These are phyloP conservation scores for Penicillium lagena DNA, from an alignment of 495 filamentous ascomycete genomes.

Conservation along the genomic window DNA sequence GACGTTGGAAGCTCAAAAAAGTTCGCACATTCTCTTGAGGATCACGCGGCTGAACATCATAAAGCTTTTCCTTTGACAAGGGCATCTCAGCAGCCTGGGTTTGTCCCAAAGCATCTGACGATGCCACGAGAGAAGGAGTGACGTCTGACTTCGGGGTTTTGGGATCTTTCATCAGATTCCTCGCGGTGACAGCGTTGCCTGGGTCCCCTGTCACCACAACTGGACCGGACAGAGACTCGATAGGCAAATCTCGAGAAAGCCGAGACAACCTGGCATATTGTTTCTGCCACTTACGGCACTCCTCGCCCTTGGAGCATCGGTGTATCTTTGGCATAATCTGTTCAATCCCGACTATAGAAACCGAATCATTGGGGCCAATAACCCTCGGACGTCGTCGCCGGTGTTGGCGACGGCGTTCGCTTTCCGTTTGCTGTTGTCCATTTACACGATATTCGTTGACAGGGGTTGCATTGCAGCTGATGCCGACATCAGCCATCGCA, in stretches of 20 bases:
- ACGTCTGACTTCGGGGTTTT: constrained; percentile 34
- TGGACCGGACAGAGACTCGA: constrained; percentile 3
- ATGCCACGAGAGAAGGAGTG: constrained; percentile 74
- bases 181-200: constrained; percentile 60
- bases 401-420: constrained; percentile 35
- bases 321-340: constrained; percentile 80
- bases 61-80: constrained; percentile 65
- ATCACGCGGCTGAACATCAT: constrained; percentile 60
- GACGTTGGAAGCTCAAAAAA: constrained; percentile 74
- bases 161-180: constrained; percentile 20
- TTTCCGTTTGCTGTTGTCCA: constrained; percentile 23
- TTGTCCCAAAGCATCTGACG: constrained; percentile 77
- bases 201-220: constrained; percentile 60
- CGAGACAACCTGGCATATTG: constrained; percentile 44
- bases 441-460: constrained; percentile 22
- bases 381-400: constrained; percentile 43
- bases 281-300: constrained; percentile 73
- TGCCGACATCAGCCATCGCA: constrained; percentile 16
- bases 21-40: constrained; percentile 88
- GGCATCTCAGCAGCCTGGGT: constrained; percentile 50
- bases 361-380: constrained; percentile 70
- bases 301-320: constrained; percentile 83
- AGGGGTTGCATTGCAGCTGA: constrained; percentile 12
- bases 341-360: constrained; percentile 89
- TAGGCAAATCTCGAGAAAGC: constrained; percentile 10